Percentiles rank a stretch among this genome's conserved stretches.
Conservation (phyloP, 306 rosid species). For the Trichosanthes cucumerina region DNA sequence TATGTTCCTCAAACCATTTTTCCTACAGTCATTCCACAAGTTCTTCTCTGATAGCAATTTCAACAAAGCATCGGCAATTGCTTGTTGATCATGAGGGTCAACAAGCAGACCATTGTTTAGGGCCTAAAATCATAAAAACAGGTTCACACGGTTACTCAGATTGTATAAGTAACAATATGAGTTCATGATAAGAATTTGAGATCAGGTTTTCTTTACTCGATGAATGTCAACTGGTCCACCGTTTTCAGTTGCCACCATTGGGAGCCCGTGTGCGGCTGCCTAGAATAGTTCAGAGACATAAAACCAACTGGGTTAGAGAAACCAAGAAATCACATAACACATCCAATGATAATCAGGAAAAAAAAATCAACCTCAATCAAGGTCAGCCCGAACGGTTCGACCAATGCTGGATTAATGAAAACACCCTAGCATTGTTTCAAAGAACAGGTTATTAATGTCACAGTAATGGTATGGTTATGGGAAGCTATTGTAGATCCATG, state of each 20-base stretch:
- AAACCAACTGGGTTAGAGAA: constrained; percentile 4
- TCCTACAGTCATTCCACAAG: constrained; percentile 56
- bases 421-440: constrained; percentile 55
- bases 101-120: constrained; percentile 60
- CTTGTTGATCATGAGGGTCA: constrained; percentile 62
- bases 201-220: constrained; percentile 32
- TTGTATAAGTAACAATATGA: neutral
- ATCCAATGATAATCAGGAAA: neutral
- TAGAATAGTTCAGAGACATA: constrained; percentile 20
- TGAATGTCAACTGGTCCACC: constrained; percentile 95
- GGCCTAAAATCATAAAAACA: constrained; percentile 26
- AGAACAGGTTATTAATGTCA: constrained; percentile 14
- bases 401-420: constrained; percentile 88
- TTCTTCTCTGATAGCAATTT: constrained; percentile 53
- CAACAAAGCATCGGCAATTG: constrained; percentile 48
- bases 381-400: constrained; percentile 89
- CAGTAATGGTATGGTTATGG: neutral
- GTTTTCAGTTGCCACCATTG: constrained; percentile 84
- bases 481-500: neutral
- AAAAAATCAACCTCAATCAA: constrained; percentile 65
- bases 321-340: neutral
- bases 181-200: neutral
- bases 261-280: constrained; percentile 97
- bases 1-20: constrained; percentile 54
- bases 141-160: neutral